Base-by-base conservation (phyloP, 768 basidiomycete species). In the Mycena pura region DNA sequence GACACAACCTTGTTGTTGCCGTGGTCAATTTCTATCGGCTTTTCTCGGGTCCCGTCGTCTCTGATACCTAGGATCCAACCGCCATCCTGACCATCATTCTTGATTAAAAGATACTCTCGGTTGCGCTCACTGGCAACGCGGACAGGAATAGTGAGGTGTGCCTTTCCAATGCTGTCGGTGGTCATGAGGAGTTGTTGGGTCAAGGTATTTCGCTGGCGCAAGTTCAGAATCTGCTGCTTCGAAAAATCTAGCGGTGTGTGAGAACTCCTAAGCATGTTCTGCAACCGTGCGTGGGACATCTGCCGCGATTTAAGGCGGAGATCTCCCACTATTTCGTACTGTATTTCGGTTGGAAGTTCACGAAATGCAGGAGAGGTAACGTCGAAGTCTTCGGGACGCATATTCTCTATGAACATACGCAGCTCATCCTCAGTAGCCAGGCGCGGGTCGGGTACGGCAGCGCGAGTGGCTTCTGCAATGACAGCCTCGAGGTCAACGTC, bases 271-370 rank as follows among this genome's bases (percentile, higher is more conserved):
- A 96, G 79, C 97, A 99, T 99, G 56, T 89, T 89, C 69, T 97
- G 91, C 43, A 99, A 77, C 4, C 97, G 91, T 29, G 87, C 88
- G 77, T 96, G 91, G 9, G 94, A 96, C 13, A 93, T 96, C 75
- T 98, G 96, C 3, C 97, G 85, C 1, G 96, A 98, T 74, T 95
- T 95, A 57, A 97, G 81, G 3, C 97, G 87, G 46, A 99, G 80
- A 77, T 99, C 97, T 52, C 96, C 96, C 31, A 99, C 89, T 65
- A 99, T 96, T 77, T 99, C 97, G 75, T 99, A 99, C 68, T 99
- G 95, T 21, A 97, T 87, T 73, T 99, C 96, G 0, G 94, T 96
- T 3, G 97, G 96, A 3, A 99, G 85, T 63, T 93, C 92, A 22
- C 89, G 86, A 72, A 99, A 99, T 19, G 89, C 93, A 5, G 93